Conservation (phyloP, 805 yeast species). For the Teunomyces stri region DNA sequence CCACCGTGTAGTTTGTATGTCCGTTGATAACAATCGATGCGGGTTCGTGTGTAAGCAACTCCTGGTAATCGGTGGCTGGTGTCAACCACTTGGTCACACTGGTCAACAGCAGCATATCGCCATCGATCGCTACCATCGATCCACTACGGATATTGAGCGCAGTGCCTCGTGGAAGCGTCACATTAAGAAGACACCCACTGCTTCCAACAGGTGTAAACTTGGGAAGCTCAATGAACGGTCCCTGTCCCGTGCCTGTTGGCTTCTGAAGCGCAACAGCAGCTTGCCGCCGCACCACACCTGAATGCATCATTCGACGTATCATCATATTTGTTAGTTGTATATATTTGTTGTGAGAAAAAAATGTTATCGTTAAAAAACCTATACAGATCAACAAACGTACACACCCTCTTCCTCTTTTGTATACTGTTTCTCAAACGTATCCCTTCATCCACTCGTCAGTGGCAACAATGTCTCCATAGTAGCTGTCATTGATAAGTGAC, state of each 20-base stretch:
- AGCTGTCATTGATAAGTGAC: slow-evolving; percentile 22
- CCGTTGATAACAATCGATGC: slow-evolving; percentile 36
- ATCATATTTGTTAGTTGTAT: not conserved
- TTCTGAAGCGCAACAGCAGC: slow-evolving; percentile 4
- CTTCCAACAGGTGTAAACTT: slow-evolving; percentile 41
- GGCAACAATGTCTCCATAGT: slow-evolving; percentile 19
- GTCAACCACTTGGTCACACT: slow-evolving; percentile 11
- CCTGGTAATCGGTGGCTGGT: slow-evolving; percentile 23
- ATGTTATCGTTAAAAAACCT: not conserved
- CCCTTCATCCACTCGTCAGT: slow-evolving; percentile 32
- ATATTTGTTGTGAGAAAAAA: not conserved
- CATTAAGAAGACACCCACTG: slow-evolving; percentile 37
- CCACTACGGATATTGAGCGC: slow-evolving; percentile 37
- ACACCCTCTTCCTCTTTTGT: not conserved
- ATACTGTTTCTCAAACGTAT: slow-evolving; percentile 12
- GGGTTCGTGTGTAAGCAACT: slow-evolving; percentile 28
- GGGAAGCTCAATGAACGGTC: slow-evolving; percentile 46
- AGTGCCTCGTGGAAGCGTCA: slow-evolving; percentile 43
- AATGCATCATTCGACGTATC: not conserved
- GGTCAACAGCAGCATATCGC: slow-evolving; percentile 30
- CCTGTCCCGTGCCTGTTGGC: slow-evolving; percentile 43
- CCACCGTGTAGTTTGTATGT: slow-evolving; percentile 32
- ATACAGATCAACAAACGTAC: slow-evolving; percentile 8
- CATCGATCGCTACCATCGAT: slow-evolving; percentile 44
- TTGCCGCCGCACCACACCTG: not conserved